Percentiles rank a stretch among this genome's conserved stretches.
Conservation (phyloP, 2,329 filamentous ascomycete genomes). For the Verticillium zaregamsianum region DNA sequence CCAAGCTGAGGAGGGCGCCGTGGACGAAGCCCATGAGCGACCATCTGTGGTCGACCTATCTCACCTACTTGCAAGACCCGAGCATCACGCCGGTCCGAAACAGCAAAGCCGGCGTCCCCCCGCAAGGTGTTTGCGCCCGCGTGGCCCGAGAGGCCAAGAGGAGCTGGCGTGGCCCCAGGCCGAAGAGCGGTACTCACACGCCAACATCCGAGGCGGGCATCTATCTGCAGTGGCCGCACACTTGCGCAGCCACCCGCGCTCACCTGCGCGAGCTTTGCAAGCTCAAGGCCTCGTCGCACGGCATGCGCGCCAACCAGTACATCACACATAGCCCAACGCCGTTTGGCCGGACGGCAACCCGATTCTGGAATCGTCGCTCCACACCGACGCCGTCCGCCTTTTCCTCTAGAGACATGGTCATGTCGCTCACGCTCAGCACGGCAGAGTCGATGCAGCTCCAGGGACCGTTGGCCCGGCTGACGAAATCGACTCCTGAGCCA, state of each 20-base stretch:
- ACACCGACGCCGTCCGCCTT: constrained; percentile 48
- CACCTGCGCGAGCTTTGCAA: constrained; percentile 62
- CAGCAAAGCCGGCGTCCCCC: constrained; percentile 59
- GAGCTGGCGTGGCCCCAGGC: constrained; percentile 61
- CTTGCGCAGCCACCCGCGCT: constrained; percentile 56
- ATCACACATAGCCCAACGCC: constrained; percentile 52
- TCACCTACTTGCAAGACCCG: constrained; percentile 62
- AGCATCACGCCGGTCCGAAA: constrained; percentile 63
- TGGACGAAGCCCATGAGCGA: constrained; percentile 64
- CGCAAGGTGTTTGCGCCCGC: constrained; percentile 59
- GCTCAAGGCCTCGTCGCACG: constrained; percentile 42
- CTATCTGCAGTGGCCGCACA: constrained; percentile 61
- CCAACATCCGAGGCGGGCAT: constrained; percentile 46
- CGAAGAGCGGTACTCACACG: constrained; percentile 51
- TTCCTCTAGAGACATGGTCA: constrained; percentile 56
- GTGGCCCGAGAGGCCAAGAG: constrained; percentile 63
- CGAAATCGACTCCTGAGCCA: constrained; percentile 34
- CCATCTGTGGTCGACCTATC: constrained; percentile 63
- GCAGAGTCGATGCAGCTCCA: constrained; percentile 61
- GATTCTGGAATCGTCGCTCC: constrained; percentile 44
- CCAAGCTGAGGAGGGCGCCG: constrained; percentile 44
- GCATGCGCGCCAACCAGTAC: constrained; percentile 38
- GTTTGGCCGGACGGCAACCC: constrained; percentile 46
- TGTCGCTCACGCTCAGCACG: constrained; percentile 60
- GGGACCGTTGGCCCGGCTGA: constrained; percentile 57